Evolutionary conservation across 352 stramenopile species (phyloP).

Genomic region (Phytophthora chlamydospora): DNA sequence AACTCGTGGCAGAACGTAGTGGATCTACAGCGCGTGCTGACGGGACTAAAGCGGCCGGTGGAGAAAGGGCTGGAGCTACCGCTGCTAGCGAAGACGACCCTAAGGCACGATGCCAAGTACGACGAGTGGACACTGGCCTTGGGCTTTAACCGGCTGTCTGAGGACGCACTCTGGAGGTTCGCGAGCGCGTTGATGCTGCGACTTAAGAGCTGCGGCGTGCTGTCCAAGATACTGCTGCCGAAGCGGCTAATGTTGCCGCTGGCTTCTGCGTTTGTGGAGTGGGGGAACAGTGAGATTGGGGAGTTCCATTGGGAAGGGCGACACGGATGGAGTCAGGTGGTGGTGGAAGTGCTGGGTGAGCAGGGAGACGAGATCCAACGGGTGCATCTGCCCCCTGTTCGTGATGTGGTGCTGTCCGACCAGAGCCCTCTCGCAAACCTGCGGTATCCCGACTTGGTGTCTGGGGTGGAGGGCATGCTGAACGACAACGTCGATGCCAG

Average conservation of each 20-base stretch:
- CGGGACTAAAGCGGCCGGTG: conserved; percentile 33
- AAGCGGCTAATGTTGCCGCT: conserved; percentile 27
- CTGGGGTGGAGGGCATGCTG: conserved; percentile 51
- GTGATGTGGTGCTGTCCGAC: background rate
- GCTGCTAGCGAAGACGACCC: conserved; percentile 24
- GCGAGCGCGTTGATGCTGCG: conserved; percentile 47
- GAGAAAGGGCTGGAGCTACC: conserved; percentile 4
- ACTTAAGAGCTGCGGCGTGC: conserved; percentile 51
- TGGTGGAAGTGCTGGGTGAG: conserved; percentile 17
- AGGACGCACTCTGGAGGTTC: conserved; percentile 56
- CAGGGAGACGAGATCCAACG: conserved; percentile 30
- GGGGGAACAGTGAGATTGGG: conserved; percentile 4
- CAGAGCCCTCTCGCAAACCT: conserved; percentile 16
- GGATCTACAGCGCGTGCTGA: conserved; percentile 49
- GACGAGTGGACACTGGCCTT: conserved; percentile 46
- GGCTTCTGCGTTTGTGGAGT: conserved; percentile 21
- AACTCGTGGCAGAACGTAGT: conserved; percentile 57
- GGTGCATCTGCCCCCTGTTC: conserved; percentile 28
- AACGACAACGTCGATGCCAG: conserved; percentile 15
- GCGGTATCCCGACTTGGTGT: conserved; percentile 38
- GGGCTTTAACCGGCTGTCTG: conserved; percentile 29
- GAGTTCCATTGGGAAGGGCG: conserved; percentile 38
- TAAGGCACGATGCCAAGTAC: conserved; percentile 29
- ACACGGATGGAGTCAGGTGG: conserved; percentile 25
- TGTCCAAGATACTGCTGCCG: conserved; percentile 33